Evolutionary conservation across 1,139 yeast genomes (phyloP).

Genomic region (Geotrichum reessii): DNA sequence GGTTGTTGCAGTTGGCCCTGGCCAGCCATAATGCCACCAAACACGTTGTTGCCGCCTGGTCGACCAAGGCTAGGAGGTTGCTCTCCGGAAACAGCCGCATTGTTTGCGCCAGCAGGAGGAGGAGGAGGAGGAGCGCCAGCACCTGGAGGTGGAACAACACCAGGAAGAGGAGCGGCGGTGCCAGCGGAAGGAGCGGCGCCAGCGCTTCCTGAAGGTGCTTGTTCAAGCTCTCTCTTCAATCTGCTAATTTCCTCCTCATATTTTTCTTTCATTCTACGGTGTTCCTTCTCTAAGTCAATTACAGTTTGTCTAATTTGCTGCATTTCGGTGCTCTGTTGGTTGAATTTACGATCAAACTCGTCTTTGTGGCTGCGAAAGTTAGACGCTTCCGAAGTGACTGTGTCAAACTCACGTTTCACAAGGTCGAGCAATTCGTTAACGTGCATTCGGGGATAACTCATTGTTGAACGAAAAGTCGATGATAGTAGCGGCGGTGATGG

Average conservation of each 20-base stretch:
- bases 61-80: constrained; percentile 31
- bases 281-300: constrained; percentile 89
- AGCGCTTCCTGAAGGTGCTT: constrained; percentile 28
- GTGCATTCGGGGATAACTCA: constrained; percentile 27
- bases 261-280: constrained; percentile 89
- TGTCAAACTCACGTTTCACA: constrained; percentile 84
- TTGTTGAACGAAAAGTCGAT: background rate
- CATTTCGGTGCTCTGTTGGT: constrained; percentile 89
- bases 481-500: background rate
- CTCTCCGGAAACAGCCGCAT: constrained; percentile 23
- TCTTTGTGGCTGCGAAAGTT: constrained; percentile 86
- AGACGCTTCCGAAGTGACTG: constrained; percentile 79
- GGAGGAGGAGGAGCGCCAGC: background rate
- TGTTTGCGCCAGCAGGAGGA: constrained; percentile 9
- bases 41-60: constrained; percentile 28
- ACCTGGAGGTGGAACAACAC: constrained; percentile 19
- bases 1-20: constrained; percentile 20
- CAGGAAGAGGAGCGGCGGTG: constrained; percentile 21
- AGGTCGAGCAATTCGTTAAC: constrained; percentile 81
- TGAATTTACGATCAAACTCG: constrained; percentile 83
- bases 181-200: constrained; percentile 1
- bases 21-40: constrained; percentile 35
- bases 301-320: constrained; percentile 92
- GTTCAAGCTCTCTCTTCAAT: constrained; percentile 78
- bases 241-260: constrained; percentile 88